phyloP scores from a whole-genome alignment of 352 stramenopile species.

The Aphanomyces invadans region DNA sequence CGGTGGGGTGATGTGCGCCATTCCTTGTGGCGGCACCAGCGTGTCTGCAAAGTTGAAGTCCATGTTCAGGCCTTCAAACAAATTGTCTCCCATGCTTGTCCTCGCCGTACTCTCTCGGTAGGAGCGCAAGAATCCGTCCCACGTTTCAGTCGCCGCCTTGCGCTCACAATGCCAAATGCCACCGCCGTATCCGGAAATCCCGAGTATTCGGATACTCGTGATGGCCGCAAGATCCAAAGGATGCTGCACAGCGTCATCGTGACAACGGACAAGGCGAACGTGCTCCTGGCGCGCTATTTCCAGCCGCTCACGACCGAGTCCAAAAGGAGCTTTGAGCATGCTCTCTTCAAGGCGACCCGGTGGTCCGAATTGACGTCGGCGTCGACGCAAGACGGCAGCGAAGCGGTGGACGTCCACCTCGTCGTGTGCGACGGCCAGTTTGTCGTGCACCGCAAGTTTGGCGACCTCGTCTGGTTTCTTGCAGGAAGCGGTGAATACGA shows the following conservation, averaged over 20 bases:
- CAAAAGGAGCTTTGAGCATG: constrained; percentile 39
- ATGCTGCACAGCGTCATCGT: constrained; percentile 66
- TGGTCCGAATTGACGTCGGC: constrained; percentile 21
- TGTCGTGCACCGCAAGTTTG: constrained; percentile 48
- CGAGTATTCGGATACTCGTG: constrained; percentile 15
- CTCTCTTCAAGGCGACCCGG: constrained; percentile 39
- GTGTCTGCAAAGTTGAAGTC: constrained; percentile 21
- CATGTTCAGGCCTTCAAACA: constrained; percentile 20
- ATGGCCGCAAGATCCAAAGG: not conserved
- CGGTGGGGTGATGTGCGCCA: too few species aligned
- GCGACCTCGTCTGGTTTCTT: constrained; percentile 54
- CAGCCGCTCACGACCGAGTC: constrained; percentile 38
- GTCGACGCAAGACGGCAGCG: constrained; percentile 28
- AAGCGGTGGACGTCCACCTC: constrained; percentile 31
- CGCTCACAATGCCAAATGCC: too few species aligned
- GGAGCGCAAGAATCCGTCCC: too few species aligned
- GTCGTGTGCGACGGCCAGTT: constrained; percentile 49
- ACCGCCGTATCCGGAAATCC: too few species aligned
- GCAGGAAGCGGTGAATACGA: constrained; percentile 59
- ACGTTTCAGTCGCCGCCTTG: not conserved
- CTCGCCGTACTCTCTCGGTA: too few species aligned
- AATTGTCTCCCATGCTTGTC: constrained; percentile 21
- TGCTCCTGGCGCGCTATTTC: constrained; percentile 64
- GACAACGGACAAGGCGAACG: constrained; percentile 57
- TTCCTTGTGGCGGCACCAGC: not conserved